Conservation (phyloP, 805 yeast species). For the Yamadazyma laniorum region DNA sequence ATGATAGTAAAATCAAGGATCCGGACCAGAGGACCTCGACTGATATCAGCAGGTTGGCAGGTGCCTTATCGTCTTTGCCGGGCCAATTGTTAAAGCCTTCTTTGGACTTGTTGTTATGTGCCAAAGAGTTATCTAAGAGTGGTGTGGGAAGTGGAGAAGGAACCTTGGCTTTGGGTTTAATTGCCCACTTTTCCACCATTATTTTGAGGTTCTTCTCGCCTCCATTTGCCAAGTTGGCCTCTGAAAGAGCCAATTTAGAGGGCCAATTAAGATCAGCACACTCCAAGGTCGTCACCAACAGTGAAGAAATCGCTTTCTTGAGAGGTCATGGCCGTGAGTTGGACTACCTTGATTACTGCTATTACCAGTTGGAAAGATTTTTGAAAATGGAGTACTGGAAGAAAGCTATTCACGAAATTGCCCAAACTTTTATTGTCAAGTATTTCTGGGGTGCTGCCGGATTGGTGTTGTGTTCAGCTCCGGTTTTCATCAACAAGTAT, state of each 20-base stretch:
- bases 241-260: conserved; percentile 74
- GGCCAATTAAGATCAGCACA: conserved; percentile 83
- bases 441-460: conserved; percentile 98
- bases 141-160: conserved; percentile 78
- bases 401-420: conserved; percentile 75
- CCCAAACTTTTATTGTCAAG: conserved; percentile 85
- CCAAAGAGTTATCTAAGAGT: conserved; percentile 64
- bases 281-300: conserved; percentile 72
- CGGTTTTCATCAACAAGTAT: conserved; percentile 68
- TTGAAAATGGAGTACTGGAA: conserved; percentile 72
- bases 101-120: conserved; percentile 75
- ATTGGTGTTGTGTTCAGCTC: conserved; percentile 79
- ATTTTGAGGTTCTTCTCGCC: conserved; percentile 78
- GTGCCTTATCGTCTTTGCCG: conserved; percentile 69
- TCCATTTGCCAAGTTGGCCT: conserved; percentile 78
- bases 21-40: conserved; percentile 84
- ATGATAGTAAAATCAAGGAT: conserved; percentile 52
- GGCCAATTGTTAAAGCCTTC: conserved; percentile 83
- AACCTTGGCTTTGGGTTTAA: conserved; percentile 69
- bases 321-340: conserved; percentile 80
- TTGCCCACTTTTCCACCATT: conserved; percentile 79
- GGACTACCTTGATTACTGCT: conserved; percentile 71
- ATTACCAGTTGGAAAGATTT: conserved; percentile 78
- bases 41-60: conserved; percentile 72
- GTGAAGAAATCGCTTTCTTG: conserved; percentile 84